These are phyloP conservation scores for Saccharomycopsis sp. DNA, from an alignment of 805 yeast genomes.

Conservation along the genomic window DNA sequence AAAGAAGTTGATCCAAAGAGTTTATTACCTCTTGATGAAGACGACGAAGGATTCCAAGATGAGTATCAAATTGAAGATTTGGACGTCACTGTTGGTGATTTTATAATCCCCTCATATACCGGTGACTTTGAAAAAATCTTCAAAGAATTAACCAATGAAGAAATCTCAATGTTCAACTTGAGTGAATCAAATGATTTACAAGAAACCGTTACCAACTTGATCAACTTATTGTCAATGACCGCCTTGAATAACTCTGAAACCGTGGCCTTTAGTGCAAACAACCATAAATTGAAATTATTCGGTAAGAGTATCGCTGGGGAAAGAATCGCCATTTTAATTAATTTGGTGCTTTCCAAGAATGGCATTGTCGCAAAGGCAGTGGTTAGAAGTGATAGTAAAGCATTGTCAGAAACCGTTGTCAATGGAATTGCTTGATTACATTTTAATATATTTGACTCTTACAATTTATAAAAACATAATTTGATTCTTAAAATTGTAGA, in stretches of 20 bases:
- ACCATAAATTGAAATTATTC: slow-evolving; percentile 69
- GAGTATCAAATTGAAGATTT: slow-evolving; percentile 86
- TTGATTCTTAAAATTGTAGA: too few species aligned
- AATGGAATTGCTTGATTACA: slow-evolving; percentile 26
- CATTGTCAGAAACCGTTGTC: slow-evolving; percentile 40
- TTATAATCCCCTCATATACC: slow-evolving; percentile 62
- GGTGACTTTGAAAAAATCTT: slow-evolving; percentile 65
- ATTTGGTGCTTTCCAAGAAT: slow-evolving; percentile 31
- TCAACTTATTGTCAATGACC: slow-evolving; percentile 45
- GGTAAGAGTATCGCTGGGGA: slow-evolving; percentile 60
- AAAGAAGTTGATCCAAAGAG: slow-evolving; percentile 73
- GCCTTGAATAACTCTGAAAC: slow-evolving; percentile 67
- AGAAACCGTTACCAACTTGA: slow-evolving; percentile 48
- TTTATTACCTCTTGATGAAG: slow-evolving; percentile 51
- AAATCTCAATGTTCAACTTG: slow-evolving; percentile 57
- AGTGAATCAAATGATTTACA: slow-evolving; percentile 32
- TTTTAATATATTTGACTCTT: too few species aligned
- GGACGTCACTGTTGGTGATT: slow-evolving; percentile 70
- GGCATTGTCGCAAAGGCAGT: slow-evolving; percentile 37
- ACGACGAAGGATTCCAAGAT: slow-evolving; percentile 81
- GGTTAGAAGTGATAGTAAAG: slow-evolving; percentile 33
- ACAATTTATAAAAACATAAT: too few species aligned
- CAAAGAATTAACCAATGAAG: slow-evolving; percentile 59
- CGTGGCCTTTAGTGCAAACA: slow-evolving; percentile 36
- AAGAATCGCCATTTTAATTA: slow-evolving; percentile 31